Percentiles rank a stretch among this genome's conserved stretches.
Evolutionary conservation across 2,329 filamentous ascomycete genomes (phyloP).

Genomic region (Apiospora malaysiana): DNA sequence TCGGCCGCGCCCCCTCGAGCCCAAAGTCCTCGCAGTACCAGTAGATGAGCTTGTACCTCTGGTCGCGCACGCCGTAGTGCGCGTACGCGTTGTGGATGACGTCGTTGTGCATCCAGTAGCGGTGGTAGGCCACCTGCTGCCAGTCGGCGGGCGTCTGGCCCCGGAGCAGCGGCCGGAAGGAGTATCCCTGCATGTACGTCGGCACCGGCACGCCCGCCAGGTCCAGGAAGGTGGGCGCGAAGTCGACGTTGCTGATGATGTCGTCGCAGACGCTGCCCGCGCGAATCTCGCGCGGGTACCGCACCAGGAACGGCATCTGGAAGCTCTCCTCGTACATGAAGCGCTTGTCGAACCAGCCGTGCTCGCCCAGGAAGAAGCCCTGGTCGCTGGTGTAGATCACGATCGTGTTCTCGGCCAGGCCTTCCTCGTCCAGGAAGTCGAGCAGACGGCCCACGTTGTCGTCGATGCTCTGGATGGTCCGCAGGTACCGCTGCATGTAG

Average conservation of each 20-base stretch:
- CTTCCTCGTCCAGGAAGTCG: slow-evolving; percentile 50
- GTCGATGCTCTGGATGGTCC: slow-evolving; percentile 57
- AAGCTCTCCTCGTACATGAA: slow-evolving; percentile 65
- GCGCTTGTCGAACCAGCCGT: slow-evolving; percentile 64
- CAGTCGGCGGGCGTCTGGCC: slow-evolving; percentile 48
- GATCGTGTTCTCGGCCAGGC: slow-evolving; percentile 51
- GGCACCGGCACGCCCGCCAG: slow-evolving; percentile 48
- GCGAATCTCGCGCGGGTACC: slow-evolving; percentile 50
- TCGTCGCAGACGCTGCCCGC: slow-evolving; percentile 49
- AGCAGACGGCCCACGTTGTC: slow-evolving; percentile 57
- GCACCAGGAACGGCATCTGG: slow-evolving; percentile 60
- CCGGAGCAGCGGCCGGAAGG: slow-evolving; percentile 46
- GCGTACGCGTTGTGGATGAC: slow-evolving; percentile 55
- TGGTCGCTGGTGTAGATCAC: slow-evolving; percentile 62
- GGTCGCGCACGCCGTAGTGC: slow-evolving; percentile 58
- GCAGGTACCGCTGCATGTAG: slow-evolving; percentile 62
- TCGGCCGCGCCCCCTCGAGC: slow-evolving; percentile 47
- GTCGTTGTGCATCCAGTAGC: slow-evolving; percentile 63
- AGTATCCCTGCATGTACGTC: slow-evolving; percentile 58
- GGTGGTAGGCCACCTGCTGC: slow-evolving; percentile 59
- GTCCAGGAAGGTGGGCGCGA: slow-evolving; percentile 57
- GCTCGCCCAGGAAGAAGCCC: slow-evolving; percentile 62
- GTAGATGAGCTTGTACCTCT: slow-evolving; percentile 61
- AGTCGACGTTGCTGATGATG: slow-evolving; percentile 61
- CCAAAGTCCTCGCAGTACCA: slow-evolving; percentile 60